A percentile compares a stretch with the other conserved stretches of the same genome.
These are phyloP conservation scores for Tilletia caries DNA, from an alignment of 1,284 basidiomycete genomes.

Conservation along the genomic window DNA sequence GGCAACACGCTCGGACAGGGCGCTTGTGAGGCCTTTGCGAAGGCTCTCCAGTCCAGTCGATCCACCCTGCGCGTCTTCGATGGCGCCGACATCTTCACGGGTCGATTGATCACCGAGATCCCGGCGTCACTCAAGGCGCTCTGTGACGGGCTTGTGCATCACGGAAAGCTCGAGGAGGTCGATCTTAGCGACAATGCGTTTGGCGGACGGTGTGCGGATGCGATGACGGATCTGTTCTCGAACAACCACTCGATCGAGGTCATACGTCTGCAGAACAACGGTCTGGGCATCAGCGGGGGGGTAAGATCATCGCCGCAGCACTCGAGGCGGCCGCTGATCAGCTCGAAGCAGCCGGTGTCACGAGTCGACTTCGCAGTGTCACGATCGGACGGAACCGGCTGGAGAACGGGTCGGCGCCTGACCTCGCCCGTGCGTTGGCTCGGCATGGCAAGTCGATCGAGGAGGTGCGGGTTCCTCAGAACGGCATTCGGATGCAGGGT, in stretches of 20 bases:
- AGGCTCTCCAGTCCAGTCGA: slow-evolving; percentile 70
- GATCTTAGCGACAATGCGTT: slow-evolving; percentile 96
- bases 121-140: slow-evolving; percentile 82
- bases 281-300: slow-evolving; percentile 88
- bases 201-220: slow-evolving; percentile 89
- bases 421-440: slow-evolving; percentile 83
- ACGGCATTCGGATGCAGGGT: slow-evolving; percentile 92
- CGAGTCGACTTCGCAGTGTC: slow-evolving; percentile 71
- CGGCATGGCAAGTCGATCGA: slow-evolving; percentile 68
- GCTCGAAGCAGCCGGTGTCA: slow-evolving; percentile 66
- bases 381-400: slow-evolving; percentile 92
- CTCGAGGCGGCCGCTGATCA: slow-evolving; percentile 72
- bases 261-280: slow-evolving; percentile 93
- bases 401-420: slow-evolving; percentile 79
- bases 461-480: slow-evolving; percentile 91
- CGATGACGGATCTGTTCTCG: slow-evolving; percentile 76
- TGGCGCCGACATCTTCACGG: slow-evolving; percentile 92
- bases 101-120: slow-evolving; percentile 91
- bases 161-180: slow-evolving; percentile 77
- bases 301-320: slow-evolving; percentile 78
- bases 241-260: slow-evolving; percentile 65
- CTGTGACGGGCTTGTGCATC: slow-evolving; percentile 78
- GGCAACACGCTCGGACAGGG: slow-evolving; percentile 95
- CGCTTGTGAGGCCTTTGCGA: slow-evolving; percentile 79
- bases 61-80: slow-evolving; percentile 65